Evolutionary conservation across 2,329 filamentous ascomycete species (phyloP).

Genomic region (Cladosporium sp.): DNA sequence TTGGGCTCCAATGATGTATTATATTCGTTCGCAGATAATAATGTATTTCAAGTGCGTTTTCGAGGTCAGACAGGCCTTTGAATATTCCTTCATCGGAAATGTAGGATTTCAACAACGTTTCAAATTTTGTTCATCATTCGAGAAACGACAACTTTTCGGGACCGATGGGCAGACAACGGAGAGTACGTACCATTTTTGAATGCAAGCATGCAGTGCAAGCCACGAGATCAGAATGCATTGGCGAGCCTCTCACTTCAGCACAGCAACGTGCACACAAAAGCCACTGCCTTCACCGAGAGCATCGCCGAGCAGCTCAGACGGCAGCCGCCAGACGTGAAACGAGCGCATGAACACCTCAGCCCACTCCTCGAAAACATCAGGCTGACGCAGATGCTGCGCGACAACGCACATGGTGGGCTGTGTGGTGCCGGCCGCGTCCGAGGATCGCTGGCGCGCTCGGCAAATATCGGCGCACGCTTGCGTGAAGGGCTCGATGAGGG

Average conservation of each 20-base stretch:
- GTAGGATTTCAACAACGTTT: conserved; percentile 10
- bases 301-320: conserved; percentile 57
- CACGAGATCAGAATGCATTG: neutral
- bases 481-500: conserved; percentile 71
- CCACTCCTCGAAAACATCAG: conserved; percentile 83
- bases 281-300: conserved; percentile 62
- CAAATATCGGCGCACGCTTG: conserved; percentile 75
- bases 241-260: conserved; percentile 41
- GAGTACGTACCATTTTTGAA: neutral
- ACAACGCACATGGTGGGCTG: conserved; percentile 69
- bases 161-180: no score
- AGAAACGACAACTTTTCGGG: neutral
- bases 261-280: conserved; percentile 77
- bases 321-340: conserved; percentile 75
- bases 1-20: neutral
- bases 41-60: no score
- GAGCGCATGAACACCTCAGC: conserved; percentile 59
- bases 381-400: conserved; percentile 82
- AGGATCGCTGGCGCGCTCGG: conserved; percentile 43
- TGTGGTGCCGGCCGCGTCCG: neutral
- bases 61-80: conserved; percentile 3
- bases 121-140: neutral
- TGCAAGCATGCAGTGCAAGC: neutral
- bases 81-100: neutral
- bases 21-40: neutral